A percentile compares a stretch with the other conserved stretches of the same genome.
Conservation (phyloP, 2,329 filamentous ascomycete genomes). For the Seiridium unicorne region DNA sequence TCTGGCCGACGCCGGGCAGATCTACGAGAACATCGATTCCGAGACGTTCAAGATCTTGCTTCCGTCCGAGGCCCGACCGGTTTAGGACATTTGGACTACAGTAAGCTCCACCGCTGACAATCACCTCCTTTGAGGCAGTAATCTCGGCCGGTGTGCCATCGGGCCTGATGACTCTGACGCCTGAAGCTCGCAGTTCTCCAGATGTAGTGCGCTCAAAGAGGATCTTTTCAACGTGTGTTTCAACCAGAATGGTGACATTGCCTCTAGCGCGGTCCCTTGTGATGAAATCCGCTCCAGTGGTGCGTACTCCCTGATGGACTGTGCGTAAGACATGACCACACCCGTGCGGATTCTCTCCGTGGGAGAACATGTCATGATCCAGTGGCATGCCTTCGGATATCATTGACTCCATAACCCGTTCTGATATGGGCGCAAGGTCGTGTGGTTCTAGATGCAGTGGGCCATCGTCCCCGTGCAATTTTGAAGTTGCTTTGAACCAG, state of each 20-base stretch:
- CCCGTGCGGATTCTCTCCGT: conserved; percentile 47
- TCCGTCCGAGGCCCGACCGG: conserved; percentile 50
- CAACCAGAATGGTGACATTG: conserved; percentile 47
- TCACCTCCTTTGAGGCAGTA: conserved; percentile 35
- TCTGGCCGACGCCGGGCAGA: conserved; percentile 20
- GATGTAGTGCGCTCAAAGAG: conserved; percentile 36
- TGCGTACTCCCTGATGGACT: conserved; percentile 49
- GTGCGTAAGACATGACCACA: conserved; percentile 55
- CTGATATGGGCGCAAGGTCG: conserved; percentile 56
- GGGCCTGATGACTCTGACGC: conserved; percentile 37
- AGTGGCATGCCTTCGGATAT: conserved; percentile 51
- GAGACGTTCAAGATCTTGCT: conserved; percentile 30
- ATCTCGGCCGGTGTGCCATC: conserved; percentile 33
- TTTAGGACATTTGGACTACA: conserved; percentile 51
- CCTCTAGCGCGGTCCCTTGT: conserved; percentile 32
- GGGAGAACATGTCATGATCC: conserved; percentile 58
- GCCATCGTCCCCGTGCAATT: conserved; percentile 49
- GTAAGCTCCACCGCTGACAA: conserved; percentile 47
- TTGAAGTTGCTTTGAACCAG: conserved; percentile 51
- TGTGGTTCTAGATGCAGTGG: conserved; percentile 56
- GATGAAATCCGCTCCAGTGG: conserved; percentile 53
- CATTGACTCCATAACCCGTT: conserved; percentile 53
- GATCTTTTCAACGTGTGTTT: conserved; percentile 51
- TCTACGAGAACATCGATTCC: conserved; percentile 11
- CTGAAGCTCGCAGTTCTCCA: conserved; percentile 39